Base-by-base conservation (phyloP, 805 yeast species). In the Teunomyces cretensis region DNA sequence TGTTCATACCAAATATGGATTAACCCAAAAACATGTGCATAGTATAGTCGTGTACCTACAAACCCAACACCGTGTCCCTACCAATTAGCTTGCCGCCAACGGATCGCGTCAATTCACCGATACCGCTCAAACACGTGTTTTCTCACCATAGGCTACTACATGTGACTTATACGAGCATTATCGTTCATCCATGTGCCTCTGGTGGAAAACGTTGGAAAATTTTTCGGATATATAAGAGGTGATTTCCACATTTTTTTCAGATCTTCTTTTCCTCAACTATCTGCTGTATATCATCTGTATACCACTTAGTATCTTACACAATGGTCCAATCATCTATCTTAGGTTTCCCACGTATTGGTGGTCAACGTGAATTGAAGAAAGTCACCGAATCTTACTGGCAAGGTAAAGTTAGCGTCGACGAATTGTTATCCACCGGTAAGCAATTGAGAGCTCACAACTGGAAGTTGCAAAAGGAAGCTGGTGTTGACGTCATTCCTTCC, bases 291-390 rank as follows among this genome's bases (percentile, higher is more conserved):
- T 17, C 28, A 35, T 35, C 28, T 35, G 36, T 33, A 35, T 35
- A 35, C 38, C 12, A 39, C 35, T 9, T 19, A 28, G 33, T 26
- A 26, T 26, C 28, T 26, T 26, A 39, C 43, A 78, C 49, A 64
- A 92, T 92, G 98, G 98, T 92, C 75, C 85, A 85, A 76, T 92
- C 98, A 55, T 83, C 97, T 68, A 95, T 94, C 63, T 83, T 94
- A 77, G 99, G 99, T 74, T 94, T 94, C 94, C 99, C 99, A 78
- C 94, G 99, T 81, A 94, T 92, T 68, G 99, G 99, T 67, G 94
- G 97, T 64, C 90, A 90, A 80, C 94, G 99, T 84, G 99, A 94
- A 80, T 85, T 94, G 75, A 94, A 94, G 80, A 94, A 94, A 78
- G 88, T 89, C 74, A 94, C 99, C 61, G 99, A 94, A 80, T 87